These are phyloP conservation scores for Porodaedalea pini DNA, from an alignment of 1,284 basidiomycete species.

Conservation along the genomic window DNA sequence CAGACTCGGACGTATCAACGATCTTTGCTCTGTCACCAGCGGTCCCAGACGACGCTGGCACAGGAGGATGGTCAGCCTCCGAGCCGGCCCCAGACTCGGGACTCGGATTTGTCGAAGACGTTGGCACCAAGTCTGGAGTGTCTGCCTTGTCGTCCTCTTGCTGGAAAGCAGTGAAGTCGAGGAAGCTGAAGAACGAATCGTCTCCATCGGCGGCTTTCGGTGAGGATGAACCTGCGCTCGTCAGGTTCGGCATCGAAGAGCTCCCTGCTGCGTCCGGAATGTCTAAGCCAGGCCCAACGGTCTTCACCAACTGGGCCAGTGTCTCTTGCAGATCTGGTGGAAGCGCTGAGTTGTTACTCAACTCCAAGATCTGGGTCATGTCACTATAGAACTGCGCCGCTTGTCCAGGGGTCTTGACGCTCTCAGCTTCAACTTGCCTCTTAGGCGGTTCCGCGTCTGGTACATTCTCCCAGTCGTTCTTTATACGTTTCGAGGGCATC, in stretches of 20 bases:
- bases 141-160: conserved; percentile 51
- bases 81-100: conserved; percentile 63
- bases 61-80: conserved; percentile 46
- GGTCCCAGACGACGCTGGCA: conserved; percentile 19
- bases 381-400: conserved; percentile 56
- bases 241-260: not conserved
- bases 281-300: conserved; percentile 40
- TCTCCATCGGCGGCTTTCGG: conserved; percentile 34
- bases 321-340: conserved; percentile 55
- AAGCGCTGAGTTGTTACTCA: conserved; percentile 39
- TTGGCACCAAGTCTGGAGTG: conserved; percentile 66
- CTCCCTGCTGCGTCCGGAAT: conserved; percentile 29
- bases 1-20: conserved; percentile 39
- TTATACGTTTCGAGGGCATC: conserved; percentile 65
- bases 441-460: conserved; percentile 50
- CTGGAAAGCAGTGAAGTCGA: conserved; percentile 62
- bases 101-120: conserved; percentile 60
- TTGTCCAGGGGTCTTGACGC: conserved; percentile 63
- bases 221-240: conserved; percentile 31
- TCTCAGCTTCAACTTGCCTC: conserved; percentile 53
- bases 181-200: conserved; percentile 42
- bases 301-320: conserved; percentile 59
- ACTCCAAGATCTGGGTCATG: conserved; percentile 58
- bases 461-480: conserved; percentile 64
- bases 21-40: conserved; percentile 40